A percentile compares a stretch with the other conserved stretches of the same genome.
phyloP scores from a whole-genome alignment of 2,329 filamentous ascomycete species.

The Cercospora janseana region DNA sequence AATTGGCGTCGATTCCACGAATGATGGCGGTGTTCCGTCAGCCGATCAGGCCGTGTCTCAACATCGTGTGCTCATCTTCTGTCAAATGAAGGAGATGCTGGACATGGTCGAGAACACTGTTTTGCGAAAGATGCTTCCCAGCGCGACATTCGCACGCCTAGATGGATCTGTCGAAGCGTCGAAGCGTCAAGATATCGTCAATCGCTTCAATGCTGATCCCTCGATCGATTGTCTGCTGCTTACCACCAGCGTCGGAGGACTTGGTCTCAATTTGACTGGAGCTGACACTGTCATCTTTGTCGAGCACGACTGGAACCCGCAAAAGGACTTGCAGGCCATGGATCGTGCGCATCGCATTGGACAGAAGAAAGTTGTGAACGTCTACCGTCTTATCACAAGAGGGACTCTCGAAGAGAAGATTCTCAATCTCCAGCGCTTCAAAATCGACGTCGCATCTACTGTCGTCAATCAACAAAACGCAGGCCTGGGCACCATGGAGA shows the following conservation, averaged over 20 bases:
- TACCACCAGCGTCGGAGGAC: constrained; percentile 90
- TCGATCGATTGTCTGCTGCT: constrained; percentile 92
- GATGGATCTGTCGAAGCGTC: constrained; percentile 91
- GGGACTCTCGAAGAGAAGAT: constrained; percentile 99
- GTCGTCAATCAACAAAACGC: constrained; percentile 99
- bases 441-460: constrained; percentile 96
- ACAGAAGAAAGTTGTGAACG: constrained; percentile 99
- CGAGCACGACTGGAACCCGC: constrained; percentile 99
- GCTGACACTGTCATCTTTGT: constrained; percentile 99
- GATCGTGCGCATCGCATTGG: constrained; percentile 96
- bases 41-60: constrained; percentile 83
- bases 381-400: constrained; percentile 92
- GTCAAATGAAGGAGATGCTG: constrained; percentile 99
- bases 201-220: constrained; percentile 96
- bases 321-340: constrained; percentile 98
- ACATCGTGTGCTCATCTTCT: constrained; percentile 94
- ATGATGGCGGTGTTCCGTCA: constrained; percentile 50
- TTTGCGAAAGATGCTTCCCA: constrained; percentile 83
- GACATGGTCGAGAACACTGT: constrained; percentile 98
- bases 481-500: constrained; percentile 92
- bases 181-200: constrained; percentile 95
- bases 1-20: constrained; percentile 66
- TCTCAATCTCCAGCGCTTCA: constrained; percentile 92
- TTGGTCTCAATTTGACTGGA: constrained; percentile 92
- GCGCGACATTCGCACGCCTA: constrained; percentile 88